These are phyloP conservation scores for Platismatia glauca DNA, from an alignment of 495 filamentous ascomycete species.

Conservation along the genomic window DNA sequence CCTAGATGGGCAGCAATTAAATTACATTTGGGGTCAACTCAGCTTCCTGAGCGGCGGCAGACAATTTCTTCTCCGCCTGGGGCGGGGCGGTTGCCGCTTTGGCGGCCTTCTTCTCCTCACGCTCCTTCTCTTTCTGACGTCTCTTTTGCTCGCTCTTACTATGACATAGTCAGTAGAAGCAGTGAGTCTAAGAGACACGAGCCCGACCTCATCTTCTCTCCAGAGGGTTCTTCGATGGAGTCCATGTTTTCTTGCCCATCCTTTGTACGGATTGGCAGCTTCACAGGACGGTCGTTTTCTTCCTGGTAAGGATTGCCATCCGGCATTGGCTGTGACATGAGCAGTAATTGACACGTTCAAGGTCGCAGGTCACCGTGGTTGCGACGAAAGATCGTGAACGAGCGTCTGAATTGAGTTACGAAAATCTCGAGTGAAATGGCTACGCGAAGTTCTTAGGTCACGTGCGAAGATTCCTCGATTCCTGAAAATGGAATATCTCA, in stretches of 20 bases:
- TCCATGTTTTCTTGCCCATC: conserved; percentile 1
- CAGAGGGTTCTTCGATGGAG: conserved; percentile 67
- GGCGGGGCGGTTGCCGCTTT: conserved; percentile 69
- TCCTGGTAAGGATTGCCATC: conserved; percentile 35
- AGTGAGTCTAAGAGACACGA: background rate
- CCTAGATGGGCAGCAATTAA: background rate
- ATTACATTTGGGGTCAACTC: conserved; percentile 81
- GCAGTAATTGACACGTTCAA: background rate
- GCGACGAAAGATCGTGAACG: background rate
- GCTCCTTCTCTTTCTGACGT: conserved; percentile 82
- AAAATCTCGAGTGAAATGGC: background rate
- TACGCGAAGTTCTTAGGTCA: background rate
- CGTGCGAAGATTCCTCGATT: background rate
- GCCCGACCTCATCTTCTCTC: conserved; percentile 51
- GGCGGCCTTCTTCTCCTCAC: conserved; percentile 77
- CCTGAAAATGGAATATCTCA: background rate
- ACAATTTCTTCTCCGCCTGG: conserved; percentile 54
- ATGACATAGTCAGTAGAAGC: conserved; percentile 16
- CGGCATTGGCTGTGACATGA: conserved; percentile 21
- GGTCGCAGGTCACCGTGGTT: background rate
- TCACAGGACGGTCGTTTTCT: conserved; percentile 46
- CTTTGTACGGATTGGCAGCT: conserved; percentile 57
- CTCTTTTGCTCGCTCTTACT: conserved; percentile 93
- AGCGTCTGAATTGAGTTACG: background rate
- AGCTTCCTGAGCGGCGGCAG: conserved; percentile 59